Conservation (phyloP, 2,329 filamentous ascomycete genomes). For the Apiospora hydei region DNA sequence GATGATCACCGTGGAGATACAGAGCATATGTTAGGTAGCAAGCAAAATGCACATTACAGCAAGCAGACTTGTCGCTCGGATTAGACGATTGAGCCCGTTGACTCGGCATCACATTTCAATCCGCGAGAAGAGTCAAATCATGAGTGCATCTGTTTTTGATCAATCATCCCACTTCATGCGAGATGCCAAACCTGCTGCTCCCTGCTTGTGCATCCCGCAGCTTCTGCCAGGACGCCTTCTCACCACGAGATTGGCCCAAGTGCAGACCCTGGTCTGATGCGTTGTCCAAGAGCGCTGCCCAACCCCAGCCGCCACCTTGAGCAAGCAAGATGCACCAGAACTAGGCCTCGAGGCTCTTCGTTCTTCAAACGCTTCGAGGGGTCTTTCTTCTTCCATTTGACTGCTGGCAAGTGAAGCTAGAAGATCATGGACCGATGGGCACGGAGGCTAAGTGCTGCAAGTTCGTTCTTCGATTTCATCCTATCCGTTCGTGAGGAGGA, state of each 20-base stretch:
- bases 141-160: constrained; percentile 6
- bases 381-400: background rate
- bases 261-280: constrained; percentile 21
- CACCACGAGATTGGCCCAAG: constrained; percentile 21
- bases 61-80: background rate
- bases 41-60: background rate
- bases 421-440: background rate
- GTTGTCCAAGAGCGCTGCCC: constrained; percentile 23
- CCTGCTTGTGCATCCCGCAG: constrained; percentile 27
- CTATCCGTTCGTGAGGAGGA: background rate
- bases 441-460: background rate
- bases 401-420: background rate
- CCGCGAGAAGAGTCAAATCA: background rate
- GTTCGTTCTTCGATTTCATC: background rate
- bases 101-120: background rate
- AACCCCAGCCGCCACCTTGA: constrained; percentile 19
- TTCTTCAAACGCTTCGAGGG: background rate
- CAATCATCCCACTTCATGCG: constrained; percentile 16
- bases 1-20: background rate
- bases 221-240: constrained; percentile 23
- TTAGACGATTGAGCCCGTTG: background rate
- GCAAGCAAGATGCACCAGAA: constrained; percentile 4
- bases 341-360: background rate
- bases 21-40: background rate
- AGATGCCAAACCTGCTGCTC: constrained; percentile 23